Base-by-base conservation (phyloP, 1,284 basidiomycete genomes). In the Fomitopsis betulina region DNA sequence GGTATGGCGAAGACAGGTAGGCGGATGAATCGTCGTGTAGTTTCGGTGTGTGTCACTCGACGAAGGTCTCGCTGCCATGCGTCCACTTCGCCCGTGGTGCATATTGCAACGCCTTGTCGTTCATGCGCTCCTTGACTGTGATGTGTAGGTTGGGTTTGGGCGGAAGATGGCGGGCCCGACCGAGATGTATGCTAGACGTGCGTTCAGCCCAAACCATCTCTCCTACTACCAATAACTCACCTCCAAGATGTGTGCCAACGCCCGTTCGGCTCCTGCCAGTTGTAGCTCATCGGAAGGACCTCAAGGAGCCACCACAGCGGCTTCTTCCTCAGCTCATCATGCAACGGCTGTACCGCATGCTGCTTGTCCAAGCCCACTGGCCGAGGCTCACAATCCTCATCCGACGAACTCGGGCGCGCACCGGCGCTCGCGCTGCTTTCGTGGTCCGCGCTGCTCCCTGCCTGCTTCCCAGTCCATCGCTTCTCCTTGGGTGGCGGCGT, bases 91-190 rank as follows among this genome's bases (percentile, higher is more conserved):
- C 84, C 33, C 71, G 73, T 1, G 85, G 84, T 23, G 65, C 75
- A 66, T 87, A 86, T 52, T 76, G 75, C 59, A 82, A 65, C 17
- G 58, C 61, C 35, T 68, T 47, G 58, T 78, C 72, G 19, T 72
- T 68, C 74, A 82, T 82, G 19, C 84, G 76, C 55, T 76, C 66
- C 67, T 76, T 73, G 30, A 87, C 85, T 5, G 79, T 79, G 37
- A 70, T 62, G 64, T 86, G 84, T 65, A 86, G 81, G 7, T 73
- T 72, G 6, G 83, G 81, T 6, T 72, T 56, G 51, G 74, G 73
- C 6, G 70, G 65, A 40, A 86, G 76, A 27, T 68, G 67, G 13
- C 85, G 71, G 0, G 83, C 84, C 47, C 71, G 70, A 3, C 83
- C 83, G 7, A 81, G 58, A 64, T 85, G 70, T n/a, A 69, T 54